Percentiles rank a stretch among this genome's conserved stretches.
These are phyloP conservation scores for Talaromyces sp. DNA, from an alignment of 2,329 filamentous ascomycete genomes.

Conservation along the genomic window DNA sequence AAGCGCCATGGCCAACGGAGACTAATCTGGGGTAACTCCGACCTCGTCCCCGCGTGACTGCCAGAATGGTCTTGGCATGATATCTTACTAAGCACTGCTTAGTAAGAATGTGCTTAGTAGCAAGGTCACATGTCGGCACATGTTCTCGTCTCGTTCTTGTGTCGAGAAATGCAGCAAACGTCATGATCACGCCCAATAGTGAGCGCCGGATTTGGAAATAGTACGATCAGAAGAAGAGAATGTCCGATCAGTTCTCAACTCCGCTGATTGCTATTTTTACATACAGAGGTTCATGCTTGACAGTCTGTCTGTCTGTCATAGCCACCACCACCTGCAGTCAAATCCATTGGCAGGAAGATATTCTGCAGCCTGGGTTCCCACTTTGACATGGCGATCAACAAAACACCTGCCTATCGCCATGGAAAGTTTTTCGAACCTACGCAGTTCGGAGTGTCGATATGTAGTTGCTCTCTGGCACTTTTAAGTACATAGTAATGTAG, in stretches of 20 bases:
- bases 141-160: not conserved
- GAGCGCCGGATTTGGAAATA: not conserved
- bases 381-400: not conserved
- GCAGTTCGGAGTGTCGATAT: not conserved
- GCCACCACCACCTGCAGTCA: not conserved
- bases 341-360: not conserved
- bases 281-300: not conserved
- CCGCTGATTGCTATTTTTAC: not conserved
- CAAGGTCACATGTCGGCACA: not conserved
- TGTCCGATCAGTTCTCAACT: not conserved
- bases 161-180: not conserved
- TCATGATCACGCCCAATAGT: not conserved
- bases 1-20: not conserved
- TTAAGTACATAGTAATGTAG: not conserved
- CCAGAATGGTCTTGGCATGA: not conserved
- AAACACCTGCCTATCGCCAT: not conserved
- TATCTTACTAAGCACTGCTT: not conserved
- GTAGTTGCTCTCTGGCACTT: not conserved
- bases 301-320: not conserved
- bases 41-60: not conserved
- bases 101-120: not conserved
- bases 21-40: not conserved
- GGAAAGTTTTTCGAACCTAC: not conserved
- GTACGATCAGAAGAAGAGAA: not conserved
- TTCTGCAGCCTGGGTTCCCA: not conserved